Base-by-base conservation (phyloP, 192 early-diverging fungal genomes). In the Pilaira anomala region DNA sequence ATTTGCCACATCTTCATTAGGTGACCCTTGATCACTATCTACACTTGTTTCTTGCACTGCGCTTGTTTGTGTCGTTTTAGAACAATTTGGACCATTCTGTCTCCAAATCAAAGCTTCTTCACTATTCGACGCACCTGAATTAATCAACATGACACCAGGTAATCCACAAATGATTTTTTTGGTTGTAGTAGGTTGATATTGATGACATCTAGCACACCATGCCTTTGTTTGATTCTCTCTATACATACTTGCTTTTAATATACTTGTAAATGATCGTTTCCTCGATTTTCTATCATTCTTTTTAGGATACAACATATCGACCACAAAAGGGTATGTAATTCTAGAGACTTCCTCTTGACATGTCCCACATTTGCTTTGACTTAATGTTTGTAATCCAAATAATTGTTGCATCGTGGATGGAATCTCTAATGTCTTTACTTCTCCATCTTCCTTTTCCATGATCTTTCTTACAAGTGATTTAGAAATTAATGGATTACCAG, bases 151-250 rank as follows among this genome's bases (percentile, higher is more conserved):
- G 1, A 93, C 79, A 18, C 81, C 76, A 0, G 96, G 96, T 9
- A 87, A 70, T 7, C 76, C 71, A 44, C 81, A 82, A 16, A 93
- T 75, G 14, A 78, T 71, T 62, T 91, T 92, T 30, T 79, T 84
- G 26, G 92, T 90, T 0, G 84, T 80, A 14, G 85, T 87, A 6
- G 91, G 83, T 59, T 91, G 91, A 68, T 95, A 97, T 69, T 86
- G 80, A 36, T 85, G 85, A 73, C 96, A 98, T 21, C 72, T 67
- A 5, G 83, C 63, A 62, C 96, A 98, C 90, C 92, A 96, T 16
- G 93, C 94, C 52, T 86, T 90, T 11, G 88, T 93, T 49, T 79
- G 76, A 1, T 84, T 78, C 48, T 91, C 88, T 13, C 88, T 70
- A 22, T 82, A 79, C 28, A 94, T 71, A 41, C 85, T 86, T 13